Evolutionary conservation across 257 asterid genomes (phyloP).

Genomic region (Gentiana straminea): DNA sequence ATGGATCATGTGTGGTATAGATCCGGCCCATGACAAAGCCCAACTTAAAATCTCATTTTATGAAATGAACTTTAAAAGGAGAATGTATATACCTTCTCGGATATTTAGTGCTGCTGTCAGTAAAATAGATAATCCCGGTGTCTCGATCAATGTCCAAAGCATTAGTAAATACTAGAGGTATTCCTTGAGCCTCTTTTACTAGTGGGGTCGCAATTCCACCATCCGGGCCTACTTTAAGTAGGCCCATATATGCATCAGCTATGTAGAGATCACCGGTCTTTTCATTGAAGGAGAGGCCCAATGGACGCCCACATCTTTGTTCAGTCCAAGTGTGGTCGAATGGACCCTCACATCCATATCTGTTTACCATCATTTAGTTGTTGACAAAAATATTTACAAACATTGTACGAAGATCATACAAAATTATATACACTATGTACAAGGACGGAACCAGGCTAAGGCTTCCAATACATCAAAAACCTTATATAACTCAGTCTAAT

Average conservation of each 20-base stretch:
- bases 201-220: slow-evolving; percentile 49
- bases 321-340: slow-evolving; percentile 27
- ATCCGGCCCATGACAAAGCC: no score
- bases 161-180: slow-evolving; percentile 48
- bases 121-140: slow-evolving; percentile 43
- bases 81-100: slow-evolving; percentile 35
- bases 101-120: slow-evolving; percentile 56
- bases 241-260: slow-evolving; percentile 78
- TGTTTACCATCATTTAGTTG: not conserved
- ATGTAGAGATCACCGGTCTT: not conserved
- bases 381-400: not conserved
- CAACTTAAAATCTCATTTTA: no score
- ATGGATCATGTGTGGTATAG: no score
- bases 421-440: no score
- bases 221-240: slow-evolving; percentile 43
- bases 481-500: no score
- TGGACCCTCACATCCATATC: slow-evolving; percentile 41
- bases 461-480: no score
- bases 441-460: no score
- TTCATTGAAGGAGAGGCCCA: no score
- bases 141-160: slow-evolving; percentile 48
- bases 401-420: no score
- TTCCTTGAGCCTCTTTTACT: slow-evolving; percentile 25
- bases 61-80: not conserved
- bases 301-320: slow-evolving; percentile 31